phyloP scores from a whole-genome alignment of 441 rosid genomes.

The Adansonia rubrostipa region DNA sequence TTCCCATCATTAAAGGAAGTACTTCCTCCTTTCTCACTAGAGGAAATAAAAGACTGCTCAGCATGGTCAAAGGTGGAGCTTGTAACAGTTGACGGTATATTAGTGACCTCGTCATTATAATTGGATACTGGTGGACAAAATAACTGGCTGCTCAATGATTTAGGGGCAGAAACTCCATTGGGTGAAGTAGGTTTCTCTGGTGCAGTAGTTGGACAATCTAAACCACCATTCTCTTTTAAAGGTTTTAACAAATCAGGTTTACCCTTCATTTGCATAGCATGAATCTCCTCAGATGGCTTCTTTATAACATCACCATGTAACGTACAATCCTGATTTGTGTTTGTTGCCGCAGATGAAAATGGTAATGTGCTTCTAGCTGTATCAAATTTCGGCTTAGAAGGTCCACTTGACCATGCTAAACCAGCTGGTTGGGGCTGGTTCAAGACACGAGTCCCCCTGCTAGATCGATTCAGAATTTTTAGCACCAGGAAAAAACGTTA shows the following conservation, averaged over 20 bases:
- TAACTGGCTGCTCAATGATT: conserved; percentile 34
- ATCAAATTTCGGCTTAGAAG: conserved; percentile 55
- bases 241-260: conserved; percentile 47
- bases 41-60: conserved; percentile 34
- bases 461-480: conserved; percentile 23
- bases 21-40: conserved; percentile 37
- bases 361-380: conserved; percentile 40
- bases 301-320: conserved; percentile 44
- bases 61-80: conserved; percentile 38
- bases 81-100: conserved; percentile 35
- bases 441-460: conserved; percentile 78
- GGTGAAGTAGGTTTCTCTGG: conserved; percentile 45
- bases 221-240: conserved; percentile 39
- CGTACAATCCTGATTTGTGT: conserved; percentile 41
- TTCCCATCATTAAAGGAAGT: conserved; percentile 29
- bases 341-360: conserved; percentile 49
- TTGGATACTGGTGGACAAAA: conserved; percentile 40
- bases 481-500: conserved; percentile 24
- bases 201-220: conserved; percentile 34
- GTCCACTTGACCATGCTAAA: conserved; percentile 52
- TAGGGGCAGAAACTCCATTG: conserved; percentile 34
- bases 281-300: conserved; percentile 57
- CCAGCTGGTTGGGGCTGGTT: conserved; percentile 51
- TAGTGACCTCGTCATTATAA: conserved; percentile 38
- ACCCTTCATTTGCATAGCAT: conserved; percentile 39